Conservation (phyloP, 139 green algal genomes). For the Chlorella sorokiniana region DNA sequence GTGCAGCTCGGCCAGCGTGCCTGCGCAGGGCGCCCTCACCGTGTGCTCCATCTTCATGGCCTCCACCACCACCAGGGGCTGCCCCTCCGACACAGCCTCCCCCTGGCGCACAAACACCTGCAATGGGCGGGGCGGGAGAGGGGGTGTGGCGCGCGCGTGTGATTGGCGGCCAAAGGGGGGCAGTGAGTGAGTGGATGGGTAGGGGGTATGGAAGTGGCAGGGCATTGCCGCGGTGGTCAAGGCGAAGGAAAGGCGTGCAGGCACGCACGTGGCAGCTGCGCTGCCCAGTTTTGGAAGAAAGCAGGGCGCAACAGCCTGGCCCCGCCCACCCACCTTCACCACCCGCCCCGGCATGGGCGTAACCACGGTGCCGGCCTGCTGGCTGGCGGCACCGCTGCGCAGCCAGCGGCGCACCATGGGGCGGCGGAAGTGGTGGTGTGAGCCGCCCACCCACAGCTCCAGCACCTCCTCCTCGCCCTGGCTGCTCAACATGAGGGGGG, state of each 20-base stretch:
- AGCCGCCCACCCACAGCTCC: constrained; percentile 62
- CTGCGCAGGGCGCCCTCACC: constrained; percentile 36
- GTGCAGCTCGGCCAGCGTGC: constrained; percentile 35
- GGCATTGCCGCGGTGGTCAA: no score
- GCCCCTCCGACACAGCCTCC: constrained; percentile 42
- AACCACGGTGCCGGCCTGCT: constrained; percentile 43
- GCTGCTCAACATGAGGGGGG: constrained; percentile 4
- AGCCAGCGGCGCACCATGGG: constrained; percentile 49
- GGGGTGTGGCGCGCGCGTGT: no score
- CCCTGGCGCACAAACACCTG: constrained; percentile 38
- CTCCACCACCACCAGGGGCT: constrained; percentile 69
- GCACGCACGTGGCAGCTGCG: no score
- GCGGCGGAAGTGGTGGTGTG: constrained; percentile 61
- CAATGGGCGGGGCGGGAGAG: neutral
- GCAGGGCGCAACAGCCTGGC: constrained; percentile 1
- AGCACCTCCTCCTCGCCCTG: constrained; percentile 59
- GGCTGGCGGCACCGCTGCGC: constrained; percentile 24
- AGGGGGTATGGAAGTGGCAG: no score
- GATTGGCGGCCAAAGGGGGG: neutral
- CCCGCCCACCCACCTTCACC: constrained; percentile 46
- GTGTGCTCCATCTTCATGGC: constrained; percentile 88
- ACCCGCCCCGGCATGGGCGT: constrained; percentile 79
- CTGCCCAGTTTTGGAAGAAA: no score
- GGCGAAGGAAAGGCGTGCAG: no score
- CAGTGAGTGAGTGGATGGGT: neutral